Base-by-base conservation (phyloP, 2,329 filamentous ascomycete species). In the Alternaria sp. region DNA sequence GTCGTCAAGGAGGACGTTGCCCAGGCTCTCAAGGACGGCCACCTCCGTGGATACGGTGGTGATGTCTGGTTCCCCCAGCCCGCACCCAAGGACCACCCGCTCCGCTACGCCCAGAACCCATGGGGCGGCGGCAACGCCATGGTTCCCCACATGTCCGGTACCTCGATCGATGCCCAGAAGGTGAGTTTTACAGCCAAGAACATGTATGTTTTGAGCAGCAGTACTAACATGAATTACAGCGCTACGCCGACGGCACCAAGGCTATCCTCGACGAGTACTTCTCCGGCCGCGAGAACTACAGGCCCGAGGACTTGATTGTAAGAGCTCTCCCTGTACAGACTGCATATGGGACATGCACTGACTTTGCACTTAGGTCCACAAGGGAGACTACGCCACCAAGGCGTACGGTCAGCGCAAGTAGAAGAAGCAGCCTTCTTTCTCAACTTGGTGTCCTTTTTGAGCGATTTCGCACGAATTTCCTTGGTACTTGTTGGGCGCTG, bases 1-100 rank as follows among this genome's bases (percentile, higher is more conserved):
- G 94, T 99, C 74, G 94, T 98, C 84, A 98, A 98, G 89, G 94
- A 98, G 84, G 95, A 98, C 73, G 95, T 99, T 59, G 95, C 95
- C 66, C 94, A 91, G 28, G 95, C 95, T 51, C 88, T 99, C 80
- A 93, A 94, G 86, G 88, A 86, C 34, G 95, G 95, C 75, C 94
- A 98, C 82, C 91, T 96, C 77, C 90, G 91, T 76, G 92, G 92
- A 70, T 96, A 96, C 84, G 92, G 85, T 68, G 92, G 92, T 76
- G 92, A 95, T 72, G 92, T 95, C 75, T 98, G 94, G 94, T 97
- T 93, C 92, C 94, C 94, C 66, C 95, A 99, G 87, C 95, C 95
- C 73, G 95, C 95, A 22, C 94, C 94, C 77, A 87, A 89, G 82
- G 94, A 97, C 78, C 95, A 99, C 87, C 88, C 89, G 62, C 92